These are phyloP conservation scores for Fusarium camptoceras DNA, from an alignment of 2,329 filamentous ascomycete species.

Conservation along the genomic window DNA sequence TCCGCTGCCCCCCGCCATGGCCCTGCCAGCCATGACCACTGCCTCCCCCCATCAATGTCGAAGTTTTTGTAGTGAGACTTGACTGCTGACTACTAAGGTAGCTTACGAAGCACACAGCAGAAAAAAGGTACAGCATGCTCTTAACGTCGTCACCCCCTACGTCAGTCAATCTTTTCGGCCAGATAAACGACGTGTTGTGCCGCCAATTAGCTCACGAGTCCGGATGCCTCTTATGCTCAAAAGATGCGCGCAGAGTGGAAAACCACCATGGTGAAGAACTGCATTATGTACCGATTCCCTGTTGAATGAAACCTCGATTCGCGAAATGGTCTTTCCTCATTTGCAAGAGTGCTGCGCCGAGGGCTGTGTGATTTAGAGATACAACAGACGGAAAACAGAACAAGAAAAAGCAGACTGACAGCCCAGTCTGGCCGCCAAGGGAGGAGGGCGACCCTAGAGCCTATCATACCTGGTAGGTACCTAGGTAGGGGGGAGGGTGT, in stretches of 20 bases:
- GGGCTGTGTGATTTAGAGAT: not conserved
- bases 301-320: not conserved
- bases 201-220: not conserved
- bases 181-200: not conserved
- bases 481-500: not conserved
- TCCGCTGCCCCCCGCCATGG: not conserved
- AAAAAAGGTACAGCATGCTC: not conserved
- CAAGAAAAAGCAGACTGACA: not conserved
- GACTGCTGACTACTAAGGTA: not conserved
- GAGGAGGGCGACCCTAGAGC: not conserved
- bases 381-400: not conserved
- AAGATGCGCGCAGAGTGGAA: not conserved
- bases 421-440: too few relatives aligned
- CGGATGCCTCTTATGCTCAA: not conserved
- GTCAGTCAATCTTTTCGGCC: not conserved
- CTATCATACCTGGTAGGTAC: too few relatives aligned
- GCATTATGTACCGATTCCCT: not conserved
- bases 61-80: not conserved
- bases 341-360: not conserved
- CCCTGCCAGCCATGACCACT: not conserved
- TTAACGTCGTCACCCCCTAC: not conserved
- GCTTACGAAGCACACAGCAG: not conserved
- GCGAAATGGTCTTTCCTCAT: not conserved
- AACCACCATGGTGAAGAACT: not conserved
- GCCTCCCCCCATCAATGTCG: not conserved